Evolutionary conservation across 495 filamentous ascomycete species (phyloP), one percentile per base, ranked within the genome.

Genomic region (Penicillium flavigenum): DNA sequence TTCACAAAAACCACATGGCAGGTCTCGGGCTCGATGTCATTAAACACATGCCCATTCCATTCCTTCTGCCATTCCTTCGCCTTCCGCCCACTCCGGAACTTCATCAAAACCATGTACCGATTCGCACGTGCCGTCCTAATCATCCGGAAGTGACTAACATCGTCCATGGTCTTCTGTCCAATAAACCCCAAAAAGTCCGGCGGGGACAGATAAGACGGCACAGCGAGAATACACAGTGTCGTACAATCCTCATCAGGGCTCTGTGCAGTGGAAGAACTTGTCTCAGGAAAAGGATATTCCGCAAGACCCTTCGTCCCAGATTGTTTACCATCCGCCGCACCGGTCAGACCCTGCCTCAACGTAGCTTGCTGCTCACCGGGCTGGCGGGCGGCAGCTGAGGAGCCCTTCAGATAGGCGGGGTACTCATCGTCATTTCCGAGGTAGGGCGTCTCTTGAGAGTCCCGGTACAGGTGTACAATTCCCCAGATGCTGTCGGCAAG

Each of bases 1-100:
- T 94, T 96, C 71, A 98, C 87, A 69, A 95, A 97, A 1, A 94
- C 88, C 36, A 97, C 90, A 74, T 96, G 95, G 72, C 94, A 98
- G 41, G 91, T 92, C 73, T 98, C 95, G 36, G 94, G 90, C 91
- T 96, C 93, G 77, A 96, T 90, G 56, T 84, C 89, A 68, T 96
- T 94, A 64, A 97, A 98, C 2, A 91, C 83, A 75, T 92, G 95
- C 47, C 94, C 94, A 79, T 98, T 94, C 81, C 92, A 96, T 62
- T 89, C 86, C 59, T 79, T 86, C 63, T 90, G 85, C 86, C 93
- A 98, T 27, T 84, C 78, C 61, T 76, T 85, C 10, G 94, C 94
- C 59, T 83, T 84, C 64, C 79, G 81, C 43, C 81, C 80, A 62
- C 86, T 86, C 47, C 91, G 78, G 70, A 98, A 97, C 75, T 96